These are phyloP conservation scores for Bipolaris cookei DNA, from an alignment of 2,329 filamentous ascomycete genomes.

Conservation along the genomic window DNA sequence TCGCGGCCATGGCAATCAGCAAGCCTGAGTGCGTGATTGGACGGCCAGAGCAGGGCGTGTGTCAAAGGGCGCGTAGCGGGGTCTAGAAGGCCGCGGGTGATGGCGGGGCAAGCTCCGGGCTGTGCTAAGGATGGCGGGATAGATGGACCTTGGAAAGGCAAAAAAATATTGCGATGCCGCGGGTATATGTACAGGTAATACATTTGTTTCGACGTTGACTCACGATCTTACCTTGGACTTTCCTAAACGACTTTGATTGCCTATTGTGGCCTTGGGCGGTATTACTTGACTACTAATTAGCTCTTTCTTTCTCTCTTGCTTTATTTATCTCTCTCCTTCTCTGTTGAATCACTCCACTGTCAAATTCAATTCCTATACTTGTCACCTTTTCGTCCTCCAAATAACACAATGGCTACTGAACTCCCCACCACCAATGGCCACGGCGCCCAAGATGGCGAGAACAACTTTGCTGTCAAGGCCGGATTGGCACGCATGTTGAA, in stretches of 20 bases:
- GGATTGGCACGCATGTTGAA: conserved; percentile 98
- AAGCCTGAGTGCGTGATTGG: conserved; percentile 23
- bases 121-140: conserved; percentile 23
- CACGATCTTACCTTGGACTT: conserved; percentile 19
- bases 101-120: conserved; percentile 24
- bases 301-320: not conserved
- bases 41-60: conserved; percentile 18
- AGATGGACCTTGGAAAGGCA: conserved; percentile 26
- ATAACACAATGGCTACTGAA: conserved; percentile 53
- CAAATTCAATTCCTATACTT: not conserved
- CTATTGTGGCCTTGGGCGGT: not conserved
- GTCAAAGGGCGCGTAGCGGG: conserved; percentile 32
- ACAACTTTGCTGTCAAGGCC: conserved; percentile 86
- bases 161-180: conserved; percentile 39
- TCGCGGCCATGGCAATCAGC: conserved; percentile 22
- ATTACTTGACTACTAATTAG: conserved; percentile 7
- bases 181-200: conserved; percentile 31
- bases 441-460: conserved; percentile 53
- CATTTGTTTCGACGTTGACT: conserved; percentile 28
- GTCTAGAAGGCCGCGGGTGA: conserved; percentile 23
- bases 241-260: conserved; percentile 1
- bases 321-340: not conserved
- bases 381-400: not conserved
- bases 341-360: not conserved
- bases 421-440: conserved; percentile 56